Percentiles rank a stretch among this genome's conserved stretches.
Conservation (phyloP, 2,329 filamentous ascomycete species). For the Trichoderma cornu-damae region DNA sequence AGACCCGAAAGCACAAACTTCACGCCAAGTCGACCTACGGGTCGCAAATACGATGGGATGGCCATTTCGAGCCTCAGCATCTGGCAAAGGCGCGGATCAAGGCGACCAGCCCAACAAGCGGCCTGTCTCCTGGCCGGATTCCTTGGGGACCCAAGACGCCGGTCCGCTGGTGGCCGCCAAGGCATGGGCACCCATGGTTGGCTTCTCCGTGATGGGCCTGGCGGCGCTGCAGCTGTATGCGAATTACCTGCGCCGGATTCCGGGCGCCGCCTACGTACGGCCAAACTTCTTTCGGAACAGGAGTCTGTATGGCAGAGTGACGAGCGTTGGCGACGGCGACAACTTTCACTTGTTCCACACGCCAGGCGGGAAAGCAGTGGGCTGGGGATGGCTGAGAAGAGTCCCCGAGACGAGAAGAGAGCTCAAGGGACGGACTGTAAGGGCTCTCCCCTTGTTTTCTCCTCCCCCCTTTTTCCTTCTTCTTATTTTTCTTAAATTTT, state of each 20-base stretch:
- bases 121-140: slow-evolving; percentile 37
- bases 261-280: slow-evolving; percentile 67
- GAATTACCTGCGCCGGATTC: slow-evolving; percentile 78
- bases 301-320: slow-evolving; percentile 79
- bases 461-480: no score
- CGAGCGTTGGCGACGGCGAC: slow-evolving; percentile 92
- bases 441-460: slow-evolving; percentile 24
- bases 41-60: slow-evolving; percentile 38
- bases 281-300: slow-evolving; percentile 68
- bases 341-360: slow-evolving; percentile 94
- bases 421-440: slow-evolving; percentile 72
- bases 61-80: slow-evolving; percentile 35
- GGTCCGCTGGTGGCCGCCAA: slow-evolving; percentile 34
- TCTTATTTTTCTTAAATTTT: no score
- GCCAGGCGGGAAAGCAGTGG: slow-evolving; percentile 77
- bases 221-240: slow-evolving; percentile 54
- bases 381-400: slow-evolving; percentile 87
- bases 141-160: slow-evolving; percentile 29
- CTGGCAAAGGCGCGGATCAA: slow-evolving; percentile 25
- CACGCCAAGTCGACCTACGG: slow-evolving; percentile 24
- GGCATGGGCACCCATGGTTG: slow-evolving; percentile 37
- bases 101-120: slow-evolving; percentile 25
- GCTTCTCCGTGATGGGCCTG: slow-evolving; percentile 36
- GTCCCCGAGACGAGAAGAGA: slow-evolving; percentile 65
- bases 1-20: not conserved